These are phyloP conservation scores for Geotrichum citri-aurantii DNA, from an alignment of 1,139 yeast genomes.

Conservation along the genomic window DNA sequence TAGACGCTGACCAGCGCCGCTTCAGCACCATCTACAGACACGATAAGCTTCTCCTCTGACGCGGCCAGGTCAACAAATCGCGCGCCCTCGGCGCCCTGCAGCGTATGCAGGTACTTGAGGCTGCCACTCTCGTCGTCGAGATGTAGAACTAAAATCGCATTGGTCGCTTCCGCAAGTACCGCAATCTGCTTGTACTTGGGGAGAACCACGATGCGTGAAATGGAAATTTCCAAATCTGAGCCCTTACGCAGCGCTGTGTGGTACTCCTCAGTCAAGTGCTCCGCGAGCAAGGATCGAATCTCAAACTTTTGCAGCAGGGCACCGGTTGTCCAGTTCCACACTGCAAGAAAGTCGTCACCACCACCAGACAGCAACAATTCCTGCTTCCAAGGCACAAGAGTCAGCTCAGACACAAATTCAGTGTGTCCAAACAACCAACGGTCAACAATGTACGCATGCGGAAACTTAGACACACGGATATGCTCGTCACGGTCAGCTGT, in stretches of 20 bases:
- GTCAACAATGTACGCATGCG: slow-evolving; percentile 70
- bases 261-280: slow-evolving; percentile 22
- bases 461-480: slow-evolving; percentile 78
- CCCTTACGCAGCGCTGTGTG: slow-evolving; percentile 20
- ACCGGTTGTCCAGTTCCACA: slow-evolving; percentile 70
- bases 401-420: slow-evolving; percentile 67
- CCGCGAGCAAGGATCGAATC: slow-evolving; percentile 37
- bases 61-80: slow-evolving; percentile 21
- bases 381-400: slow-evolving; percentile 47
- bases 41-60: slow-evolving; percentile 36
- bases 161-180: slow-evolving; percentile 23
- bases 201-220: slow-evolving; percentile 60
- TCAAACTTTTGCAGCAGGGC: slow-evolving; percentile 46
- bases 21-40: slow-evolving; percentile 42
- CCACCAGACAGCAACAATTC: slow-evolving; percentile 70
- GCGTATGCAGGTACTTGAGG: slow-evolving; percentile 25
- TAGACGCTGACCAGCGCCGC: background rate
- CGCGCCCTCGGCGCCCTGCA: slow-evolving; percentile 31
- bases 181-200: slow-evolving; percentile 26
- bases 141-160: slow-evolving; percentile 2
- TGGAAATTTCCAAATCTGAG: slow-evolving; percentile 50
- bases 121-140: slow-evolving; percentile 16
- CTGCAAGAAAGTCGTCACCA: slow-evolving; percentile 71
- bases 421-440: slow-evolving; percentile 83
- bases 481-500: slow-evolving; percentile 97